phyloP scores from a whole-genome alignment of 2,329 filamentous ascomycete genomes.

The Anthostomella pinea region DNA sequence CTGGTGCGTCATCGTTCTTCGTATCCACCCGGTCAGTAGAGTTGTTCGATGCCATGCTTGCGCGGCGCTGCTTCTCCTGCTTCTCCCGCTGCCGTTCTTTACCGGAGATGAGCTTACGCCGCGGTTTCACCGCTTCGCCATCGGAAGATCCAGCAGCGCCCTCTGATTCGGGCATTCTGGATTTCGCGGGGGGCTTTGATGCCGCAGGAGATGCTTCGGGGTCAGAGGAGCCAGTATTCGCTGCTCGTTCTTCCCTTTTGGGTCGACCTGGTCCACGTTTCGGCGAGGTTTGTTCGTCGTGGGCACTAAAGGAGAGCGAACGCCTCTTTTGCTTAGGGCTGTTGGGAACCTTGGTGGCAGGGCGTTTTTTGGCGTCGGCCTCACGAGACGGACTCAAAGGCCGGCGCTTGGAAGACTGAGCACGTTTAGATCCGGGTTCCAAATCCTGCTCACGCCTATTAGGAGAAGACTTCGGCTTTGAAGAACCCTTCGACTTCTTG shows the following conservation, averaged over 20 bases:
- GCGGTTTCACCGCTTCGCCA: conserved; percentile 56
- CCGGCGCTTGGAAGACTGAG: conserved; percentile 43
- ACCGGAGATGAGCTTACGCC: conserved; percentile 62
- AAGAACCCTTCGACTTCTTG: conserved; percentile 49
- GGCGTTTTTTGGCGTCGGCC: conserved; percentile 39
- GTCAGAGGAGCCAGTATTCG: conserved; percentile 48
- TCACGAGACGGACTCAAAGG: conserved; percentile 50
- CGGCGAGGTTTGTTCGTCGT: conserved; percentile 46
- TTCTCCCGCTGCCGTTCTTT: conserved; percentile 60
- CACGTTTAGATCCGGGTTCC: conserved; percentile 42
- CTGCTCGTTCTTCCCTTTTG: conserved; percentile 53
- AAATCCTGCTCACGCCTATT: conserved; percentile 38
- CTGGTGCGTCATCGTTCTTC: conserved; percentile 46
- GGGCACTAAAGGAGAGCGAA: conserved; percentile 41
- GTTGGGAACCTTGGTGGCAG: conserved; percentile 33
- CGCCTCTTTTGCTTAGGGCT: conserved; percentile 51
- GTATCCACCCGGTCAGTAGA: conserved; percentile 54
- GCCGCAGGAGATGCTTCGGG: conserved; percentile 50
- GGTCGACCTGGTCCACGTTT: conserved; percentile 53
- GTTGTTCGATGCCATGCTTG: conserved; percentile 55
- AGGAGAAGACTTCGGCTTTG: conserved; percentile 53
- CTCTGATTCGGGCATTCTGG: conserved; percentile 55
- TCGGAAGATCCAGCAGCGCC: conserved; percentile 48
- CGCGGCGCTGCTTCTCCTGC: conserved; percentile 55
- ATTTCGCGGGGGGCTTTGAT: conserved; percentile 46